phyloP scores from a whole-genome alignment of 2,329 filamentous ascomycete genomes.

The Ascochyta fabae region DNA sequence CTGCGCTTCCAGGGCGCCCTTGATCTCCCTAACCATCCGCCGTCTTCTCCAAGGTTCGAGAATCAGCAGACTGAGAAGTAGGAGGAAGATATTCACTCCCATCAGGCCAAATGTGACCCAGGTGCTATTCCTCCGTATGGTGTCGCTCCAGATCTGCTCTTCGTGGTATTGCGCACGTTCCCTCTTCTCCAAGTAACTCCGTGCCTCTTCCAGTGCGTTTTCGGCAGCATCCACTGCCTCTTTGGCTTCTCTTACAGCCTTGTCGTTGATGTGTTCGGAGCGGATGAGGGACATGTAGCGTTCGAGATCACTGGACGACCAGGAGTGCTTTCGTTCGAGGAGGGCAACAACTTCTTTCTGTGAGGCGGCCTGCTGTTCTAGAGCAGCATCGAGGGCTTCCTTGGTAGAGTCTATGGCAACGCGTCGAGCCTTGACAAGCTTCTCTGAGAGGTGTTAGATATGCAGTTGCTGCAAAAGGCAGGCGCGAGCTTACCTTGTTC shows the following conservation, averaged over 20 bases:
- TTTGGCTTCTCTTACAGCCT: slow-evolving; percentile 75
- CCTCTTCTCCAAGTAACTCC: slow-evolving; percentile 75
- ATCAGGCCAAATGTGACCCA: slow-evolving; percentile 99
- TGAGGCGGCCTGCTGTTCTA: slow-evolving; percentile 80
- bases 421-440: slow-evolving; percentile 65
- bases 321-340: slow-evolving; percentile 90
- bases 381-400: slow-evolving; percentile 79
- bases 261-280: slow-evolving; percentile 90
- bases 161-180: slow-evolving; percentile 95
- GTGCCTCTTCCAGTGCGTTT: slow-evolving; percentile 77
- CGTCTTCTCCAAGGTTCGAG: slow-evolving; percentile 90
- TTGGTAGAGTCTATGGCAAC: slow-evolving; percentile 74
- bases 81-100: slow-evolving; percentile 91
- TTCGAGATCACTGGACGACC: slow-evolving; percentile 86
- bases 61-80: slow-evolving; percentile 84
- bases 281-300: slow-evolving; percentile 93
- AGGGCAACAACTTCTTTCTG: slow-evolving; percentile 96
- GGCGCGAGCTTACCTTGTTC: slow-evolving; percentile 59
- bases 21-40: slow-evolving; percentile 79
- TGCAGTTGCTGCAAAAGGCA: neutral
- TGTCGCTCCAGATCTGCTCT: slow-evolving; percentile 99
- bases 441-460: slow-evolving; percentile 50
- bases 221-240: slow-evolving; percentile 77
- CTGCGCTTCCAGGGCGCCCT: slow-evolving; percentile 43
- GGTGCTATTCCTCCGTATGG: slow-evolving; percentile 92